Conservation (phyloP, 495 filamentous ascomycete species). For the Lichenothelia convexa region DNA sequence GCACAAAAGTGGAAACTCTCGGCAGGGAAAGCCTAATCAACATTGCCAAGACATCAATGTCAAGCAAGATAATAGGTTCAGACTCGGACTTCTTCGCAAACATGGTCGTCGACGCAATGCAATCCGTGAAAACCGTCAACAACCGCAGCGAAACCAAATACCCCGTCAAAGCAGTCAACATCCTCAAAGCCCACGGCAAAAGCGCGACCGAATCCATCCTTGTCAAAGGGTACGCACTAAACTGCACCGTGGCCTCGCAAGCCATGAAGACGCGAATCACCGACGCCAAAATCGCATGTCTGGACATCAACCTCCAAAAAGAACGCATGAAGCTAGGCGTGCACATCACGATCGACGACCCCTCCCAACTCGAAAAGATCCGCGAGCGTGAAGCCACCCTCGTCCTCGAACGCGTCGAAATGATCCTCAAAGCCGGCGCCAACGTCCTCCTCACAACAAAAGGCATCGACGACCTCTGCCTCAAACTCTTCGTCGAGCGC, state of each 20-base stretch:
- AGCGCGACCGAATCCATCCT: constrained; percentile 73
- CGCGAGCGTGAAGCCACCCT: constrained; percentile 79
- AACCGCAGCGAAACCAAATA: constrained; percentile 84
- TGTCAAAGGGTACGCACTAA: constrained; percentile 91
- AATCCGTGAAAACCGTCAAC: constrained; percentile 82
- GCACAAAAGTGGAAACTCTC: constrained; percentile 79
- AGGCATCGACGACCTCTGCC: constrained; percentile 87
- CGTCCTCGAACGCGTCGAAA: constrained; percentile 83
- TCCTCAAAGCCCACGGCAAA: constrained; percentile 96
- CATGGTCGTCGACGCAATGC: constrained; percentile 93
- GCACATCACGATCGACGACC: constrained; percentile 95
- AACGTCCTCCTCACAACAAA: constrained; percentile 96
- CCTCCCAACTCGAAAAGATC: constrained; percentile 92
- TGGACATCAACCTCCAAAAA: constrained; percentile 98
- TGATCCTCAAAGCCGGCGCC: constrained; percentile 93
- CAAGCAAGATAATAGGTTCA: constrained; percentile 90
- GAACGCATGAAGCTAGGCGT: constrained; percentile 98
- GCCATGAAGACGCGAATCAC: constrained; percentile 87
- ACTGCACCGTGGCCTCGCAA: constrained; percentile 97
- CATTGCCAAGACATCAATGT: constrained; percentile 98
- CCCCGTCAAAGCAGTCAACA: constrained; percentile 96
- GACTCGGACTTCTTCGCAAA: constrained; percentile 96
- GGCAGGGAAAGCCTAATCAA: constrained; percentile 78
- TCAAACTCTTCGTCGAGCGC: constrained; percentile 89
- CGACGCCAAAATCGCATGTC: constrained; percentile 89